Evolutionary conservation across 2,329 filamentous ascomycete species (phyloP).

Genomic region (Exophiala xenobiotica): DNA sequence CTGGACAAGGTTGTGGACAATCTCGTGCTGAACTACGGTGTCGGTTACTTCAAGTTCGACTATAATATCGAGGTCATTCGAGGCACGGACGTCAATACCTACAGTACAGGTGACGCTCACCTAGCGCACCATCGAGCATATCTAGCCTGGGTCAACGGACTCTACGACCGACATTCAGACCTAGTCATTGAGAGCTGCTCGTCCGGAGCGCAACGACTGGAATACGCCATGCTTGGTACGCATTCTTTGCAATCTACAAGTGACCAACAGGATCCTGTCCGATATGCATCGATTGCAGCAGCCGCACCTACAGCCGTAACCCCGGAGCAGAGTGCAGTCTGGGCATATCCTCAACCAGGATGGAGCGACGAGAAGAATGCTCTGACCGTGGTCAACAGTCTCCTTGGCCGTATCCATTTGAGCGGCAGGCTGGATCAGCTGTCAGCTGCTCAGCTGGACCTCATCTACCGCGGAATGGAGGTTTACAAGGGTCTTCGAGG

Average conservation of each 20-base stretch:
- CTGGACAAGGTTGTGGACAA: slow-evolving; percentile 33
- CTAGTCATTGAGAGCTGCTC: slow-evolving; percentile 42
- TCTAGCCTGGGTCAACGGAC: slow-evolving; percentile 34
- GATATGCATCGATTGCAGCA: slow-evolving; percentile 37
- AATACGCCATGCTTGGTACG: slow-evolving; percentile 38
- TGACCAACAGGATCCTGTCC: slow-evolving; percentile 38
- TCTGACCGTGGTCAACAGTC: slow-evolving; percentile 37
- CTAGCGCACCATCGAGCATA: slow-evolving; percentile 38
- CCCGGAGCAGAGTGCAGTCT: slow-evolving; percentile 39
- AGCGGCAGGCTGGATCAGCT: slow-evolving; percentile 35
- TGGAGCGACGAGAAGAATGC: slow-evolving; percentile 40
- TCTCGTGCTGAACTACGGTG: slow-evolving; percentile 32
- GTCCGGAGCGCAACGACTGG: slow-evolving; percentile 39
- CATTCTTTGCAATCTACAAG: slow-evolving; percentile 39
- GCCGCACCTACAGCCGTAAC: slow-evolving; percentile 37
- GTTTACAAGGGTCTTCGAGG: slow-evolving; percentile 34
- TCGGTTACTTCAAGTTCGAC: slow-evolving; percentile 41
- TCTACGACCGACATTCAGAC: slow-evolving; percentile 32
- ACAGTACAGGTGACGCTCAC: slow-evolving; percentile 31
- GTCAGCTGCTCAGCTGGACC: slow-evolving; percentile 26
- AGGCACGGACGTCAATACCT: slow-evolving; percentile 34
- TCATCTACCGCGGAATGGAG: slow-evolving; percentile 35
- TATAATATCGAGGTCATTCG: slow-evolving; percentile 40
- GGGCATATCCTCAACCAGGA: slow-evolving; percentile 39
- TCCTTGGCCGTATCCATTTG: slow-evolving; percentile 37